A percentile compares a stretch with the other conserved stretches of the same genome.
Conservation (phyloP, 1,139 yeast species). For the Suhomyces maxii region DNA sequence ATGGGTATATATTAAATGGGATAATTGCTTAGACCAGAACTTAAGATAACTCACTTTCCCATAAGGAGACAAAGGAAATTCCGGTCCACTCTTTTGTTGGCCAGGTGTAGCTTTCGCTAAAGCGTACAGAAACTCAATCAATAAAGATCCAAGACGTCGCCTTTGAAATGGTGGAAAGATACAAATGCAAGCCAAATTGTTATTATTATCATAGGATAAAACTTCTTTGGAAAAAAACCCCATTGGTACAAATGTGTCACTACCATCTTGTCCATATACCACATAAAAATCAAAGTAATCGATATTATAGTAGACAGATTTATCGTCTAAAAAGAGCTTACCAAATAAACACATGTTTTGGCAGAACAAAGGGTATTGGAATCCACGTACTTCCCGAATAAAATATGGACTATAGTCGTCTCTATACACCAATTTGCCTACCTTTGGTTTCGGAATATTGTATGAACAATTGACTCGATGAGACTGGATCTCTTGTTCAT, state of each 20-base stretch:
- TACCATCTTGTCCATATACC: conserved; percentile 51
- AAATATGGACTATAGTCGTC: conserved; percentile 49
- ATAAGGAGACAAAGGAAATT: conserved; percentile 80
- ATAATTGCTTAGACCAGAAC: conserved; percentile 67
- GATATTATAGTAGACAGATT: conserved; percentile 79
- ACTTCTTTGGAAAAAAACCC: conserved; percentile 92
- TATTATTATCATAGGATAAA: conserved; percentile 76
- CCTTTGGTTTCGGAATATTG: conserved; percentile 32
- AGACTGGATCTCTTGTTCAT: conserved; percentile 30
- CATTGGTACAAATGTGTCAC: conserved; percentile 53
- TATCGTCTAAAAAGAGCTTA: conserved; percentile 85
- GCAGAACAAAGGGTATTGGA: conserved; percentile 62
- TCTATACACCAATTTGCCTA: conserved; percentile 71
- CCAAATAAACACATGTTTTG: conserved; percentile 85
- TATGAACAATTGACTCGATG: conserved; percentile 51
- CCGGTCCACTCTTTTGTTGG: conserved; percentile 75
- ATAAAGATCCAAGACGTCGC: conserved; percentile 68
- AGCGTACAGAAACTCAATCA: conserved; percentile 82
- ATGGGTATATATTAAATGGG: conserved; percentile 18
- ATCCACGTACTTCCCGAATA: conserved; percentile 69
- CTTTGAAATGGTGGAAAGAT: conserved; percentile 92
- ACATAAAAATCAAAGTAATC: conserved; percentile 81
- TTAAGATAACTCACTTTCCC: conserved; percentile 71
- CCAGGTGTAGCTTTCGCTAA: conserved; percentile 57
- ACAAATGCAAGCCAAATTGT: conserved; percentile 84